Evolutionary conservation across 345 rosid species (phyloP), one percentile per base, ranked within the genome.

Genomic region (Arabidopsis arenosa): DNA sequence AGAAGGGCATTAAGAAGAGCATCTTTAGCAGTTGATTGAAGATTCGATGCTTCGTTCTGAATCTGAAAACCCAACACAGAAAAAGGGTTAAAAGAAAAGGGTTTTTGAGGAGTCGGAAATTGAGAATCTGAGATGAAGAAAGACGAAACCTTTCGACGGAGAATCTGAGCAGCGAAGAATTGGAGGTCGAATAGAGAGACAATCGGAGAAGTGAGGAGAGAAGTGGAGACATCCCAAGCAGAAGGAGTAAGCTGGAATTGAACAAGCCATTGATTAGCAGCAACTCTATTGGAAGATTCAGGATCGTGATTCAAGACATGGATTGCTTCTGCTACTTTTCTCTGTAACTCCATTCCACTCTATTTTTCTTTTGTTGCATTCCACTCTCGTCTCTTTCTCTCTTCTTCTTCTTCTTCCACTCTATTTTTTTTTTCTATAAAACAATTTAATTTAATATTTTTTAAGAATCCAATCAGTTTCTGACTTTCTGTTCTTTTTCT

Each of bases 251-350:
- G 96, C 83, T 91, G 97, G 76, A 91, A 91, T 68, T 91, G 98
- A 77, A 91, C 96, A 18, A 94, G 88, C 96, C 97, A 94, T 77
- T 92, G 98, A 75, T 94, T 94, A 30, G 96, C 98, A 7, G 98
- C 96, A 14, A 92, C 92, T 53, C 97, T 92, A 77, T 94, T 94
- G 75, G 93, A 92, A 37, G 97, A 90, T 48, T 90, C 89, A 33
- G 83, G 72, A 79, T 89, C 98, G 88, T 94, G 98, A 84, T 92
- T 92, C 59, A 94, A 84, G 18, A 90, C 90, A 74, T 82, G 96
- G 67, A 94, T 92, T 13, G 98, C 98, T 80, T 94, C 89, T 6
- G 92, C 97, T 41, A 92, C 95, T 86, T 88, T 86, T 76, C 89
- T 84, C 77, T 87, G 96, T 81, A 91, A 68, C 71, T 93, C 97